Base-by-base conservation (phyloP, 163 green algal species). In the Volvox carteri region DNA sequence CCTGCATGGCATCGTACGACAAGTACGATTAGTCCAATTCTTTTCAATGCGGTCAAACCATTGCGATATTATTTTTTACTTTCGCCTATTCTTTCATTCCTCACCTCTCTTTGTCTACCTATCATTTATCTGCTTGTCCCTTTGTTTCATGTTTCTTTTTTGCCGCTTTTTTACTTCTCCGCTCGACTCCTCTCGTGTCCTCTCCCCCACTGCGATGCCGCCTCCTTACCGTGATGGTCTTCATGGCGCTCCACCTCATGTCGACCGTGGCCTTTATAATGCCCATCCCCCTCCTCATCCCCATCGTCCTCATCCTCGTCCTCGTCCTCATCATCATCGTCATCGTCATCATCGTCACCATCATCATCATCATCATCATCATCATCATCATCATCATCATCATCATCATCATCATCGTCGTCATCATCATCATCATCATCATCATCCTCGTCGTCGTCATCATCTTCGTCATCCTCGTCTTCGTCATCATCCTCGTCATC, bases 401-500 rank as follows among this genome's bases (percentile, higher is more conserved):
- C 50, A 58, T 58, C 50, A 16, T 58, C 50, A 16, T 58, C 50
- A 16, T 58, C 50, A 58, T 58, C 50, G 16, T 58, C 50, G 30
- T 58, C 50, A 58, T 58, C 50, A 58, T 58, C 50, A 16, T 58
- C 50, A 58, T 58, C 50, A 35, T 74, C 62, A 74, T 74, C 62
- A 3, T 74, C 77, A 74, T 74, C 52, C 16, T 73, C 56, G 18
- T 84, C 60, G 28, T 86, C 46, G 14, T 75, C 77, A 42, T 86
- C 37, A 37, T 86, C 58, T 60, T 86, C 78, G 41, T 78, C 60
- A 8, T 86, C 79, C n/a, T 86, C 56, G 4, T 76, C 78, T 16
- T 78, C 62, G 39, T 78, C 60, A 0, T 77, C 41, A 35, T 87
- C 80, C 60, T 78, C 80, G 33, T 87, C 80, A 2, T 87, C 80